Base-by-base conservation (phyloP, 257 asterid genomes). In the Fraxinus cuspidata region DNA sequence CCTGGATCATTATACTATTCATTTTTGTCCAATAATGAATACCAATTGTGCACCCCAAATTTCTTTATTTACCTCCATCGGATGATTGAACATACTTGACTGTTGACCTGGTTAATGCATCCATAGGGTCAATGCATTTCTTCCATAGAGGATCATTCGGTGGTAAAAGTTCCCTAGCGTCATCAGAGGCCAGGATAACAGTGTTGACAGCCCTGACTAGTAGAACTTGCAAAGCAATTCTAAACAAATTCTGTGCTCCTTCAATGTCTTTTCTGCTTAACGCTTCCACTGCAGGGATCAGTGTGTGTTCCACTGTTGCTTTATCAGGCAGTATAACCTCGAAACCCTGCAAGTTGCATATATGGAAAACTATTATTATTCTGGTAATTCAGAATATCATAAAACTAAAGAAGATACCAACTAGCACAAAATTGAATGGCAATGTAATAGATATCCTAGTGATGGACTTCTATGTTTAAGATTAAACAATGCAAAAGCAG, bases 261-360 rank as follows among this genome's bases (percentile, higher is more conserved):
- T 82, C 84, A 16, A 70, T 84, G 72, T 86, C 90, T 21, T 80
- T 84, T 77, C 85, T 77, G 84, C 35, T 74, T 72, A 82, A 71
- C 64, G 90, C 88, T 80, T 86, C 88, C 47, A 84, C 44, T 64
- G 87, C 88, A 64, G 88, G 90, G 44, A 82, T 53, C 35, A 86
- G 37, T 1, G 79, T 80, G 74, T 82, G 90, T 51, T 86, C 88
- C 81, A 80, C 79, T 25, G 90, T 86, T 34, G 87, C 86, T 81
- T 80, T 86, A 75, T 84, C 90, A 8, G 85, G 87, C 28, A 79
- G 38, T 68, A 82, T 79, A 23, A 84, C 85, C 83, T 86, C 90
- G 78, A 86, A 86, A 3, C 87, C 87, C 90, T 86, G 74, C 79
- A 83, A 29, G 31, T 47, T n/a, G 3, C 75, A 38, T 40, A 27